Evolutionary conservation across 2,329 filamentous ascomycete species (phyloP).

Genomic region (Trichoderma aggressivum): DNA sequence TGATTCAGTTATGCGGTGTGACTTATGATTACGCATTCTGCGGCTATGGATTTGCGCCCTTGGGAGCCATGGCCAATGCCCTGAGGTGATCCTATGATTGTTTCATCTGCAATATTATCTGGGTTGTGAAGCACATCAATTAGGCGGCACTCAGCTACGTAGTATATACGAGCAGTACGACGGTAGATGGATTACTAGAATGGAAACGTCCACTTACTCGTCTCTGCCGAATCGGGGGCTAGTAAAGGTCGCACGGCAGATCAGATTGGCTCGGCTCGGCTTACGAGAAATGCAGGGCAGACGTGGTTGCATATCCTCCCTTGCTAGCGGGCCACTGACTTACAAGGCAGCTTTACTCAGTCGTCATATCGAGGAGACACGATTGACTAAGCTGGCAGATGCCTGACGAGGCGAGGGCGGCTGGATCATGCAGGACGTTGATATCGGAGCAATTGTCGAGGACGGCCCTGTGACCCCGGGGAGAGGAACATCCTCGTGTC

Average conservation of each 20-base stretch:
- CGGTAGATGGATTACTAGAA: neutral
- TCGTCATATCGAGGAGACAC: neutral
- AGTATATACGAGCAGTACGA: neutral
- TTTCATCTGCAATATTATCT: neutral
- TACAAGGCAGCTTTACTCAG: constrained; percentile 13
- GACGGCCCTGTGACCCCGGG: neutral
- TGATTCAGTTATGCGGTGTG: neutral
- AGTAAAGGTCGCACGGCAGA: neutral
- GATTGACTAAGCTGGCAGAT: constrained; percentile 11
- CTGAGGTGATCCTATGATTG: neutral
- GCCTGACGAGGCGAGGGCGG: neutral
- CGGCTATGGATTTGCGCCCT: neutral
- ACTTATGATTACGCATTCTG: neutral
- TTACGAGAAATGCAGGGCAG: neutral
- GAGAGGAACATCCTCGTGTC: neutral
- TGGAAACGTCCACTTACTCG: neutral
- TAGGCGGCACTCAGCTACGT: neutral
- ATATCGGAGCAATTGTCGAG: neutral
- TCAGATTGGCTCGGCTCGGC: neutral
- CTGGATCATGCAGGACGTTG: neutral
- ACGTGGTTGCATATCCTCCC: neutral
- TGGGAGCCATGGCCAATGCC: neutral
- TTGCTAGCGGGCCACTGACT: neutral
- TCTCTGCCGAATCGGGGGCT: neutral
- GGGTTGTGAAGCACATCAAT: neutral